phyloP scores from a whole-genome alignment of 495 filamentous ascomycete genomes.

The Letharia columbiana region DNA sequence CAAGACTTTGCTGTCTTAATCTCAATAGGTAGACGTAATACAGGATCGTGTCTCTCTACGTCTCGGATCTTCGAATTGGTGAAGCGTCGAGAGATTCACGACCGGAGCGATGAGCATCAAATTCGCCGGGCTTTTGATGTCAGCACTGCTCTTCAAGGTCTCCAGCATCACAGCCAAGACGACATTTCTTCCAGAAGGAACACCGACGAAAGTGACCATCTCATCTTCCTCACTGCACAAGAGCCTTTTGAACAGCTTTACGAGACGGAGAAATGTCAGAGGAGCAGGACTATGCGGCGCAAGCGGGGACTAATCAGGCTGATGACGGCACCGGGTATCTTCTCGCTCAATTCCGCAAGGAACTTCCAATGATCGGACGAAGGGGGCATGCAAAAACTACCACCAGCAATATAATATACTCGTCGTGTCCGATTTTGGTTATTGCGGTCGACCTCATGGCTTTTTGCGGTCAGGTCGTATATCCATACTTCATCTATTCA shows the following conservation, averaged over 20 bases:
- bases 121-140: conserved; percentile 10
- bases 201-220: conserved; percentile 24
- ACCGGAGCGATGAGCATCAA: conserved; percentile 35
- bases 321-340: background rate
- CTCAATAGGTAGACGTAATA: conserved; percentile 30
- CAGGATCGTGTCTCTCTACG: conserved; percentile 30
- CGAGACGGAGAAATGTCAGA: background rate
- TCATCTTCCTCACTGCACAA: background rate
- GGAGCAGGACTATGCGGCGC: conserved; percentile 10
- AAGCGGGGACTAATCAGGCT: conserved; percentile 11
- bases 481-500: conserved; percentile 22
- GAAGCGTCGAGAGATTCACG: conserved; percentile 32
- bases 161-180: conserved; percentile 29
- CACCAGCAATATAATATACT: conserved; percentile 35
- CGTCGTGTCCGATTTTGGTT: conserved; percentile 16
- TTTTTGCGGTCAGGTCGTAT: conserved; percentile 24
- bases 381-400: conserved; percentile 31
- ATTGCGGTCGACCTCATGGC: background rate
- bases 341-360: conserved; percentile 24
- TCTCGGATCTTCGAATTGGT: conserved; percentile 31
- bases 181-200: conserved; percentile 29
- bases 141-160: conserved; percentile 21
- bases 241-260: conserved; percentile 4
- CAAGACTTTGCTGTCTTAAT: conserved; percentile 31
- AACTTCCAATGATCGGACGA: conserved; percentile 32